A percentile compares a stretch with the other conserved stretches of the same genome.
Conservation (phyloP, 495 filamentous ascomycete genomes). For the Tetracladium marchalianum region DNA sequence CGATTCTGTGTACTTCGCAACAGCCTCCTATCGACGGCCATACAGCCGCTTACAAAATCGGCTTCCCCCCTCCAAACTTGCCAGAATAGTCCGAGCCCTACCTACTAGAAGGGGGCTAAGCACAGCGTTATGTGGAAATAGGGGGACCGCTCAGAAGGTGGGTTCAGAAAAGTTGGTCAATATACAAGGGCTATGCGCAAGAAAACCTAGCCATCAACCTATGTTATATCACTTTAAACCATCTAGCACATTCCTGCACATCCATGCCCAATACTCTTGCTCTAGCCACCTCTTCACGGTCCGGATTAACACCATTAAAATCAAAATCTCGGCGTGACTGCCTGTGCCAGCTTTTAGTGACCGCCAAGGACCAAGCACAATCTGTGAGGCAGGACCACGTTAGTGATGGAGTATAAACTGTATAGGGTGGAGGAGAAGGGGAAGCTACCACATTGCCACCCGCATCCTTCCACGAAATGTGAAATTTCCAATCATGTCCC, state of each 20-base stretch:
- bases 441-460: conserved; percentile 7
- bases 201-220: not conserved
- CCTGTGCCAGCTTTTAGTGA: conserved; percentile 1
- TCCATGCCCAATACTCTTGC: conserved; percentile 5
- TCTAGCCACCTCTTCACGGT: conserved; percentile 3
- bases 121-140: no score
- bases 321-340: conserved; percentile 5
- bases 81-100: no score
- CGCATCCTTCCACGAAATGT: conserved; percentile 10
- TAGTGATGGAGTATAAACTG: conserved; percentile 3
- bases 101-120: no score
- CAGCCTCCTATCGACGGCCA: no score
- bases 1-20: no score
- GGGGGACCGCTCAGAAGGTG: no score
- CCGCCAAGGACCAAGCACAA: conserved; percentile 7
- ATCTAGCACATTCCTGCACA: conserved; percentile 5
- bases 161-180: no score
- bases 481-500: conserved; percentile 12
- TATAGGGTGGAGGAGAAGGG: not conserved
- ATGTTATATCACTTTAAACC: not conserved
- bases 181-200: no score
- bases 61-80: no score
- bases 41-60: conserved; percentile 3
- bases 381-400: not conserved
- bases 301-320: conserved; percentile 2